These are phyloP conservation scores for Medicago truncatula DNA, from an alignment of 306 rosid species.

Conservation along the genomic window MtrunA17r5.0-ANR NC_053043.1:44581001-44581500, in stretches of 20 bases:
- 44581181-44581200: slow-evolving; percentile 15
- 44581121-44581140: background rate
- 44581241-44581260: slow-evolving; percentile 5
- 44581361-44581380: slow-evolving; percentile 60
- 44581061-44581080: background rate
- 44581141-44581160: slow-evolving; percentile 18
- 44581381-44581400: slow-evolving; percentile 63
- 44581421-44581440: background rate
- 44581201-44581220: slow-evolving; percentile 47
- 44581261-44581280: slow-evolving; percentile 28
- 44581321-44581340: slow-evolving; percentile 65
- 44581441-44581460: background rate
- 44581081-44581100: background rate
- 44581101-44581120: background rate
- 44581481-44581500: slow-evolving; percentile 18
- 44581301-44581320: slow-evolving; percentile 50
- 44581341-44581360: slow-evolving; percentile 74
- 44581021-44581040: too few relatives aligned
- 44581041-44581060: background rate
- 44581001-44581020: too few relatives aligned
- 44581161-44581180: background rate
- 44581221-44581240: slow-evolving; percentile 30
- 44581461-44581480: slow-evolving; percentile 1
- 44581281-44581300: slow-evolving; percentile 69
- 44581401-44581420: slow-evolving; percentile 72